Evolutionary conservation across 2,329 filamentous ascomycete genomes (phyloP).

Genomic region (Pseudogymnoascus sp.): DNA sequence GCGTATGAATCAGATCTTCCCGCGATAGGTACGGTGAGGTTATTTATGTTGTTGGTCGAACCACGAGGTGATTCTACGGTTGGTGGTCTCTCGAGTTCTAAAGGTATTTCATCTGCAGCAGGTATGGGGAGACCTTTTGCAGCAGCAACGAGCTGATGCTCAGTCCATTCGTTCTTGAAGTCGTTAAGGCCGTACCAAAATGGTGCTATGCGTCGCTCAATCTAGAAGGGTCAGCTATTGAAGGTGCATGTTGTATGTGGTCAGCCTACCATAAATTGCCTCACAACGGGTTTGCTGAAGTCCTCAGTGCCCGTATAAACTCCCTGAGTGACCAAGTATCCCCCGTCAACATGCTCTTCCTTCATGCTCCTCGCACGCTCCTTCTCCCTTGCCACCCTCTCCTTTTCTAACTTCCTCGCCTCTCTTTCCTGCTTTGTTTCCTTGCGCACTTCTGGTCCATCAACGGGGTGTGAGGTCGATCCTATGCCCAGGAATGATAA

Average conservation of each 20-base stretch:
- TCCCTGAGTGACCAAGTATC: conserved; percentile 87
- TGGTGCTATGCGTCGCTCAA: conserved; percentile 83
- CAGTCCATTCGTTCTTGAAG: conserved; percentile 80
- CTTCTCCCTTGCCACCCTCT: conserved; percentile 64
- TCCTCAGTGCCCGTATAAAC: conserved; percentile 90
- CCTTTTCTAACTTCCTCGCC: conserved; percentile 73
- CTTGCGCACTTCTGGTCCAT: conserved; percentile 44
- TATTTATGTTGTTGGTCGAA: conserved; percentile 56
- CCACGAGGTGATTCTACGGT: conserved; percentile 39
- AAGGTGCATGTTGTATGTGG: not conserved
- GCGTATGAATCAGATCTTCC: conserved; percentile 69
- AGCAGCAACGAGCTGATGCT: conserved; percentile 89
- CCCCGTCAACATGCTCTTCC: conserved; percentile 90
- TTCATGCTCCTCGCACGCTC: conserved; percentile 85
- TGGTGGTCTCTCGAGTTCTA: conserved; percentile 49
- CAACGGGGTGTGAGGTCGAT: conserved; percentile 18
- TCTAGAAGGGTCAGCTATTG: conserved; percentile 44
- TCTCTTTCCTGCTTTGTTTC: conserved; percentile 92
- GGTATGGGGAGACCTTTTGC: conserved; percentile 79
- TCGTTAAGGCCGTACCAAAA: conserved; percentile 95
- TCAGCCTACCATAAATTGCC: conserved; percentile 72
- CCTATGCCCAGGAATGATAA: conserved; percentile 28
- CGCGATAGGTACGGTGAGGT: conserved; percentile 70
- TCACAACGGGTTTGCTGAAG: conserved; percentile 79
- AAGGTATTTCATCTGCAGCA: conserved; percentile 71